These are phyloP conservation scores for Aureobasidium pullulans DNA, from an alignment of 2,329 filamentous ascomycete genomes.

Conservation along the genomic window DNA sequence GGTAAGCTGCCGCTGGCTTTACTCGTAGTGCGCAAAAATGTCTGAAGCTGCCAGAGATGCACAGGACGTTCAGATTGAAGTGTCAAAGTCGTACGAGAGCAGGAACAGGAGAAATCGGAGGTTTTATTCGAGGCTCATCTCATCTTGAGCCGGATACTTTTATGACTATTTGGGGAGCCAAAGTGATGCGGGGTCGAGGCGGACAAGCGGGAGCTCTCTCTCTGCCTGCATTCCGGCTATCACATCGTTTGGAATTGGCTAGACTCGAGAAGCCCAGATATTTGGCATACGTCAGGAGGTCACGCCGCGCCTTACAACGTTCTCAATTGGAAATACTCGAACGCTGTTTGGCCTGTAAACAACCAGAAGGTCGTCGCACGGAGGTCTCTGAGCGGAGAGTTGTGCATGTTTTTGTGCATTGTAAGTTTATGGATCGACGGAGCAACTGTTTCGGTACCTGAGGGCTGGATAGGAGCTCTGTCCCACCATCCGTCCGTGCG, in stretches of 20 bases:
- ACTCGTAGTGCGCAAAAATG: neutral
- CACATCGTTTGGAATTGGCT: conserved; percentile 5
- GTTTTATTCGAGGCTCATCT: conserved; percentile 7
- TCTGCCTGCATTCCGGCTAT: neutral
- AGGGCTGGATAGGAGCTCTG: neutral
- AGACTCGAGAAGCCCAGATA: neutral
- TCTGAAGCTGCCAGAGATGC: conserved; percentile 7
- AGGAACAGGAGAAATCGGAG: neutral
- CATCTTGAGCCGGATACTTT: neutral
- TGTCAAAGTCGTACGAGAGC: conserved; percentile 1
- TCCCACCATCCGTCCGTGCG: neutral
- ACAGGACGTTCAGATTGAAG: neutral
- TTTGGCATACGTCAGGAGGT: conserved; percentile 9
- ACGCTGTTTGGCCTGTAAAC: neutral
- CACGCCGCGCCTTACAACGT: neutral
- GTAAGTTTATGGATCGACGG: neutral
- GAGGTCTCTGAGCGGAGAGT: neutral
- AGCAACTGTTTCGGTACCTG: neutral
- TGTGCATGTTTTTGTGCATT: neutral
- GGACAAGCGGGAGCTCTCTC: neutral
- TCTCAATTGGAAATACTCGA: neutral
- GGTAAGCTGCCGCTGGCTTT: neutral
- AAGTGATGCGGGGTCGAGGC: conserved; percentile 1
- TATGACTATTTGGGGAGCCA: neutral
- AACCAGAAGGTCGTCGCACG: neutral